Conservation (phyloP, 2,329 filamentous ascomycete genomes). For the Penicillium sp. region DNA sequence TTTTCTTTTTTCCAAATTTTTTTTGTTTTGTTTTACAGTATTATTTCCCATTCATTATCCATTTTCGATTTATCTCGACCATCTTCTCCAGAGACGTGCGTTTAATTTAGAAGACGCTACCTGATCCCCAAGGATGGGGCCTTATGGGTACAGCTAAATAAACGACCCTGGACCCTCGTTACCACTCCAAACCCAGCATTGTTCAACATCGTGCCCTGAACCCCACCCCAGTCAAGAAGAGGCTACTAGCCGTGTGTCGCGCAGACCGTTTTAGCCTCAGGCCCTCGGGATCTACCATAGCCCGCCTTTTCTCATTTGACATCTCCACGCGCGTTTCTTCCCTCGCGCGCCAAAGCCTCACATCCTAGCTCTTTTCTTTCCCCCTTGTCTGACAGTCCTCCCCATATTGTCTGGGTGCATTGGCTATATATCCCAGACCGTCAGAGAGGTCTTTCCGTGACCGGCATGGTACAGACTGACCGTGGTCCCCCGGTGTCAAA, state of each 20-base stretch:
- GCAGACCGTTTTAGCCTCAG: conserved; percentile 28
- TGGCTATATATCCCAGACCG: conserved; percentile 22
- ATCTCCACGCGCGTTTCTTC: conserved; percentile 19
- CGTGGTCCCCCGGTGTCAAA: conserved; percentile 39
- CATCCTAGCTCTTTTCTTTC: conserved; percentile 15
- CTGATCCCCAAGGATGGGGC: conserved; percentile 19
- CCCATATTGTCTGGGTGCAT: conserved; percentile 1
- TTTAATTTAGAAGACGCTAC: conserved; percentile 13
- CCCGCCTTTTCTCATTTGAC: conserved; percentile 13
- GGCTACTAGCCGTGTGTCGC: conserved; percentile 22
- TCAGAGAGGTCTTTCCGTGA: conserved; percentile 36
- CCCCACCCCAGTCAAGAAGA: conserved; percentile 22
- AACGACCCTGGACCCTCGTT: conserved; percentile 39
- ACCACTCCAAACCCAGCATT: conserved; percentile 25
- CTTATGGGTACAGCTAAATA: conserved; percentile 39
- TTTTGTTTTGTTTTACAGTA: conserved; percentile 7
- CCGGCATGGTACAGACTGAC: conserved; percentile 47
- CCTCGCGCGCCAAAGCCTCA: conserved; percentile 15
- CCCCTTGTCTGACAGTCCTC: conserved; percentile 18
- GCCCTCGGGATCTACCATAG: conserved; percentile 19
- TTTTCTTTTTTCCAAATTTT: conserved; percentile 9
- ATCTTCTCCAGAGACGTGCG: conserved; percentile 12
- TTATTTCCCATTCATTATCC: conserved; percentile 4
- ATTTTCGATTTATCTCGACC: conserved; percentile 2
- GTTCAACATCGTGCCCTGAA: conserved; percentile 22